Evolutionary conservation across 2,329 filamentous ascomycete genomes (phyloP).

Genomic region (Neofusicoccum laricinum): DNA sequence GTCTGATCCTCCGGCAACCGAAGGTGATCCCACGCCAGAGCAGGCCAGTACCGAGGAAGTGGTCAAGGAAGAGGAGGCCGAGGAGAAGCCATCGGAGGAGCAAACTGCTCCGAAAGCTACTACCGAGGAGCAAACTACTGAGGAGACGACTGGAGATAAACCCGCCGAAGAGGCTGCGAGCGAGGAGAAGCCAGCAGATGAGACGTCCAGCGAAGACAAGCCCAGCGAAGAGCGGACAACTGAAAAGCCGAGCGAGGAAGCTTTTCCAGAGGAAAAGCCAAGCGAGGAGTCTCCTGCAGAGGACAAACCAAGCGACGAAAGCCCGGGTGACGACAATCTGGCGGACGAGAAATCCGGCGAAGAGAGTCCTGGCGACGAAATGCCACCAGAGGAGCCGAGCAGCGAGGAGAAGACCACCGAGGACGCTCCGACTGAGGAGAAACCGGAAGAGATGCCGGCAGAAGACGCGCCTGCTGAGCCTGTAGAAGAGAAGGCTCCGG

Average conservation of each 20-base stretch:
- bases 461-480: not conserved
- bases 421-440: not conserved
- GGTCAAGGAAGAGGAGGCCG: not conserved
- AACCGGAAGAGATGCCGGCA: not conserved
- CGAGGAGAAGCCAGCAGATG: not conserved
- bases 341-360: not conserved
- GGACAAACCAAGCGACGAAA: not conserved
- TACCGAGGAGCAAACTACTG: conserved; percentile 13
- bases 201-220: not conserved
- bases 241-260: not conserved
- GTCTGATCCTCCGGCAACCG: not conserved
- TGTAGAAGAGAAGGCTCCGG: not conserved
- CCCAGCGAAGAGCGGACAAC: not conserved
- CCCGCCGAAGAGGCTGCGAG: not conserved
- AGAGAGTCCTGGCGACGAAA: not conserved
- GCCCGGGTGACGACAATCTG: not conserved
- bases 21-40: not conserved
- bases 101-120: not conserved
- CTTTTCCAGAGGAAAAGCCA: not conserved
- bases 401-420: not conserved
- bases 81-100: not conserved
- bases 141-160: not conserved
- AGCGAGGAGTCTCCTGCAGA: not conserved
- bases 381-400: not conserved
- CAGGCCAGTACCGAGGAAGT: not conserved